phyloP scores from a whole-genome alignment of 768 basidiomycete genomes.

The Xerocomus brunneocitrinus region DNA sequence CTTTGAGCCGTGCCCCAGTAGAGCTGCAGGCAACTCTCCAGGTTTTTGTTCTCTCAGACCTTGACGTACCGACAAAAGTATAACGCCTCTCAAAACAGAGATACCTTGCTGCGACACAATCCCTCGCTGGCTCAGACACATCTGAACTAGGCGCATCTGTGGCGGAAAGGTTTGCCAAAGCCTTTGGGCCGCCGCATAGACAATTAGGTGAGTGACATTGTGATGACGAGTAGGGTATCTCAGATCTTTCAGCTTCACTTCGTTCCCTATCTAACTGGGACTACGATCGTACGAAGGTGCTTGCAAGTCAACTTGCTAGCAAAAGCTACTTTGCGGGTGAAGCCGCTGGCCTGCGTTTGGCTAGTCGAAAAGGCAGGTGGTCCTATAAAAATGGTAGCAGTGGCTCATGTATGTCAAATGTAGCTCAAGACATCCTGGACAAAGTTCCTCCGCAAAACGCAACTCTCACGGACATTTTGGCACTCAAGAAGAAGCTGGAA shows the following conservation, averaged over 20 bases:
- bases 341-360: constrained; percentile 72
- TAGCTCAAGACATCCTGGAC: constrained; percentile 57
- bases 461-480: constrained; percentile 56
- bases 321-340: constrained; percentile 92
- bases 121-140: constrained; percentile 61
- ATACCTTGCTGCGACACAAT: constrained; percentile 78
- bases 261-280: constrained; percentile 56
- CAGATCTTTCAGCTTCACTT: constrained; percentile 44
- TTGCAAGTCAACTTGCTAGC: constrained; percentile 82
- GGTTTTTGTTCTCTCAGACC: constrained; percentile 39
- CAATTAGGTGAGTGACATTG: constrained; percentile 57
- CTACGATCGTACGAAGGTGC: constrained; percentile 74
- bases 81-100: constrained; percentile 46
- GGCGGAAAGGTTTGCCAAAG: constrained; percentile 81
- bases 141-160: constrained; percentile 90
- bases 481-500: constrained; percentile 64
- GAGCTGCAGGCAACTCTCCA: constrained; percentile 91
- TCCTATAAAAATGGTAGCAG: not conserved
- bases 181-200: constrained; percentile 71
- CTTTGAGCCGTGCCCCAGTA: constrained; percentile 82
- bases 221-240: not conserved
- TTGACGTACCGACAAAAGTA: not conserved
- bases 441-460: constrained; percentile 57
- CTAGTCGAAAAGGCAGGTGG: constrained; percentile 56
- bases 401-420: constrained; percentile 1